Conservation (phyloP, 2,329 filamentous ascomycete species). For the Meredithiella fracta region DNA sequence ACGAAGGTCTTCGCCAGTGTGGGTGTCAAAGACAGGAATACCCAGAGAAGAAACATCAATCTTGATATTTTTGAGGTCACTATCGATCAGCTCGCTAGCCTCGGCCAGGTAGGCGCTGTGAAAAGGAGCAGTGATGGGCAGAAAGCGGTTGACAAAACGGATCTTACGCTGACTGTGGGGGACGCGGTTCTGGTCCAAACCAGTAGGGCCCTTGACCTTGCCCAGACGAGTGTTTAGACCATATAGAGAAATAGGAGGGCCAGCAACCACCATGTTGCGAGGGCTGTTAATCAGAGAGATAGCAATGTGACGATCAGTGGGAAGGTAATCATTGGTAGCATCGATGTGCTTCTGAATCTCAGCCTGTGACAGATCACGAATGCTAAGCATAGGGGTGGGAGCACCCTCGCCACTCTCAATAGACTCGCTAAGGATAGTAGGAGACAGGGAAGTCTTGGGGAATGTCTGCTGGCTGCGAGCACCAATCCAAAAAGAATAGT, state of each 20-base stretch:
- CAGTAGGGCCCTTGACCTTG: conserved; percentile 96
- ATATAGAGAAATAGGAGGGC: conserved; percentile 87
- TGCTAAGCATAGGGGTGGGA: conserved; percentile 94
- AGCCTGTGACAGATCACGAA: conserved; percentile 73
- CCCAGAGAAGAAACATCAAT: conserved; percentile 59
- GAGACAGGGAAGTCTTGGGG: conserved; percentile 82
- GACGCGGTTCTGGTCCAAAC: conserved; percentile 84
- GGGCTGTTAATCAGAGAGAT: conserved; percentile 96
- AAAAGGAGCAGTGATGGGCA: conserved; percentile 95
- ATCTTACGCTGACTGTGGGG: conserved; percentile 93
- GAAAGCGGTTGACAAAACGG: conserved; percentile 89
- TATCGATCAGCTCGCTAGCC: conserved; percentile 66
- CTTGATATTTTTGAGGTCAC: conserved; percentile 68
- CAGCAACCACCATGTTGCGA: conserved; percentile 90
- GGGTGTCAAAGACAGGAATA: conserved; percentile 81
- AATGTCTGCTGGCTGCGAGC: conserved; percentile 94
- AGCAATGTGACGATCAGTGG: conserved; percentile 77
- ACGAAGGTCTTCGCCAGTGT: conserved; percentile 72
- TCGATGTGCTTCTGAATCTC: conserved; percentile 95
- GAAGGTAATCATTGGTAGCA: conserved; percentile 90
- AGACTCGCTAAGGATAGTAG: conserved; percentile 80
- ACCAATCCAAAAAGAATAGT: conserved; percentile 98
- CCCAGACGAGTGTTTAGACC: conserved; percentile 88
- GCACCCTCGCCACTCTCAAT: conserved; percentile 86
- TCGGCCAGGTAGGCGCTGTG: conserved; percentile 86